These are phyloP conservation scores for Colletotrichum tofieldiae DNA, from an alignment of 2,329 filamentous ascomycete species.

Conservation along the genomic window DNA sequence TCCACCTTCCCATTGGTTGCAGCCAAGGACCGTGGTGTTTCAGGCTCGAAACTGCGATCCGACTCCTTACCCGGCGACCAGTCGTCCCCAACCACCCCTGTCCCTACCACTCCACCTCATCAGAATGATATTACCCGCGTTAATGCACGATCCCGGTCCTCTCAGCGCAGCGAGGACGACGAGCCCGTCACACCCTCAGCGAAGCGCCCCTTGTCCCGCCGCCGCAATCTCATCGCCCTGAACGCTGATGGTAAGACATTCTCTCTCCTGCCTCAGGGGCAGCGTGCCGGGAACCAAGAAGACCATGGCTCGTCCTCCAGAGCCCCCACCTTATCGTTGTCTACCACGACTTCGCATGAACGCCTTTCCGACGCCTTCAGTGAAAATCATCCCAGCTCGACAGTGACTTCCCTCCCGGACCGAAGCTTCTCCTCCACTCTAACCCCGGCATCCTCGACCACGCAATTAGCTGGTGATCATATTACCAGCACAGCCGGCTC, in stretches of 20 bases:
- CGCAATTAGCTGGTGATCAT: constrained; percentile 55
- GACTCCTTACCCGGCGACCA: constrained; percentile 51
- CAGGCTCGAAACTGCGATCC: constrained; percentile 60
- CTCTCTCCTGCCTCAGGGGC: constrained; percentile 60
- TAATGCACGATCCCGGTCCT: constrained; percentile 54
- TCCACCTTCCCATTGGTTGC: constrained; percentile 55
- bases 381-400: constrained; percentile 65
- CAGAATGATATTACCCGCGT: constrained; percentile 56
- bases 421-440: constrained; percentile 56
- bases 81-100: constrained; percentile 55
- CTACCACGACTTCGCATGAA: constrained; percentile 66
- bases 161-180: constrained; percentile 37
- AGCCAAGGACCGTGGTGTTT: constrained; percentile 59
- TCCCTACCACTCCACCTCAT: constrained; percentile 55
- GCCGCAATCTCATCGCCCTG: constrained; percentile 64
- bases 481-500: constrained; percentile 42
- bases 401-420: constrained; percentile 65
- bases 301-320: constrained; percentile 48
- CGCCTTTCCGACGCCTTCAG: constrained; percentile 63
- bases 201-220: constrained; percentile 55
- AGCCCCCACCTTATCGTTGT: constrained; percentile 62
- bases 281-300: constrained; percentile 20
- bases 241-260: constrained; percentile 72
- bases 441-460: constrained; percentile 53
- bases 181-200: constrained; percentile 45